phyloP scores from a whole-genome alignment of 495 filamentous ascomycete genomes.

The Penicillium lagena region DNA sequence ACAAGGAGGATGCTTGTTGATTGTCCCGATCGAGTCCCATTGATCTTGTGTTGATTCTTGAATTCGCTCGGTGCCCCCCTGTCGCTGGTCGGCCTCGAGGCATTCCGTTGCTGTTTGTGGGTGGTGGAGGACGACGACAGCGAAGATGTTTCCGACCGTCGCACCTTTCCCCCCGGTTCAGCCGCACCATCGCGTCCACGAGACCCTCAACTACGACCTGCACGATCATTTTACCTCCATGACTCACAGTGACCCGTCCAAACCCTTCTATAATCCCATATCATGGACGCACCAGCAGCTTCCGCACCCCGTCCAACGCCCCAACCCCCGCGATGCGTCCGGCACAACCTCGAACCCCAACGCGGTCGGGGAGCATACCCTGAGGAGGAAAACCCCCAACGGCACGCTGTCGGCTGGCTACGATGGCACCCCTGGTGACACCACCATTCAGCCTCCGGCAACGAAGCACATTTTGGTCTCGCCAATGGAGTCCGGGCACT shows the following conservation, averaged over 20 bases:
- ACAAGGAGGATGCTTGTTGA: slow-evolving; percentile 43
- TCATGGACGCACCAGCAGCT: slow-evolving; percentile 32
- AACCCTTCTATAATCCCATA: slow-evolving; percentile 19
- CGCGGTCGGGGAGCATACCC: slow-evolving; percentile 59
- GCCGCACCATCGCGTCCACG: slow-evolving; percentile 38
- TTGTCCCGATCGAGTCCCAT: slow-evolving; percentile 14
- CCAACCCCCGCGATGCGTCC: slow-evolving; percentile 20
- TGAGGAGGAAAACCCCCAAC: slow-evolving; percentile 89
- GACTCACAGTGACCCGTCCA: slow-evolving; percentile 20
- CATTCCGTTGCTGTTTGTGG: neutral
- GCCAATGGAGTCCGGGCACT: slow-evolving; percentile 37
- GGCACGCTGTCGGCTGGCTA: slow-evolving; percentile 92
- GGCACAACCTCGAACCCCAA: slow-evolving; percentile 17
- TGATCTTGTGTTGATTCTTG: slow-evolving; percentile 16
- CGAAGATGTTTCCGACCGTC: slow-evolving; percentile 42
- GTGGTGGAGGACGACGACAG: slow-evolving; percentile 5
- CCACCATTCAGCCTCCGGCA: slow-evolving; percentile 60
- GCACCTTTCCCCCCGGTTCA: slow-evolving; percentile 38
- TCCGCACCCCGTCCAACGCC: slow-evolving; percentile 39
- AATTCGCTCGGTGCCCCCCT: slow-evolving; percentile 11
- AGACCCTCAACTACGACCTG: slow-evolving; percentile 26
- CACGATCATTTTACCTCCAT: slow-evolving; percentile 17
- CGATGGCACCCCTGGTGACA: slow-evolving; percentile 76
- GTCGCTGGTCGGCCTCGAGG: slow-evolving; percentile 4
- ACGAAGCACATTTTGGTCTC: slow-evolving; percentile 85